Percentiles rank a stretch among this genome's conserved stretches.
phyloP scores from a whole-genome alignment of 140 eudicot species.

The Ambrosia hybrid region DNA sequence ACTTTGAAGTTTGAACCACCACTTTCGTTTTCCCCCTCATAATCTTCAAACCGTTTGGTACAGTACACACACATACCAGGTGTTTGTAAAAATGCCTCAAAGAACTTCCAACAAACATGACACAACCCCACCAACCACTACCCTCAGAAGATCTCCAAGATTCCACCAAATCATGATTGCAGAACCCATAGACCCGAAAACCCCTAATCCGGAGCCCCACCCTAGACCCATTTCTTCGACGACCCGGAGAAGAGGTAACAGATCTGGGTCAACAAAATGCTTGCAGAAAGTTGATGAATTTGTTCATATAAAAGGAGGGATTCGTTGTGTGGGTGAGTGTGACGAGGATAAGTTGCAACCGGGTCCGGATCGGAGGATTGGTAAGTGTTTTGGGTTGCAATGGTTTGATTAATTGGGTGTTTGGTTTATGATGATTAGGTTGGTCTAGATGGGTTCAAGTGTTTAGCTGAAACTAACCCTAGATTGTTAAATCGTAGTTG shows the following conservation, averaged over 20 bases:
- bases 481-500: not conserved
- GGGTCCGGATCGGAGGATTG: constrained; percentile 16
- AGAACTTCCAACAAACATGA: constrained; percentile 30
- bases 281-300: constrained; percentile 7
- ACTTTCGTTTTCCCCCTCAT: not conserved
- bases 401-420: too few species aligned
- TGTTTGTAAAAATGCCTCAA: constrained; percentile 68
- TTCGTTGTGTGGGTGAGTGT: constrained; percentile 7
- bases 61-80: not conserved
- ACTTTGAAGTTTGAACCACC: not conserved
- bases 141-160: constrained; percentile 68
- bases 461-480: not conserved
- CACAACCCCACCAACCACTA: constrained; percentile 14
- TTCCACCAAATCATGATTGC: constrained; percentile 31
- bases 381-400: constrained; percentile 8
- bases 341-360: constrained; percentile 10
- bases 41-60: constrained; percentile 8
- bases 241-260: constrained; percentile 23
- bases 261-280: constrained; percentile 1
- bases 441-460: too few species aligned
- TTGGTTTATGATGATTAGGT: too few species aligned
- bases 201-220: constrained; percentile 27
- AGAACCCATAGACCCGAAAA: constrained; percentile 24
- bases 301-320: constrained; percentile 9
- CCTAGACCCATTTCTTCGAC: constrained; percentile 19